phyloP scores from a whole-genome alignment of 2,329 filamentous ascomycete genomes.

The Botryosphaeria dothidea region DNA sequence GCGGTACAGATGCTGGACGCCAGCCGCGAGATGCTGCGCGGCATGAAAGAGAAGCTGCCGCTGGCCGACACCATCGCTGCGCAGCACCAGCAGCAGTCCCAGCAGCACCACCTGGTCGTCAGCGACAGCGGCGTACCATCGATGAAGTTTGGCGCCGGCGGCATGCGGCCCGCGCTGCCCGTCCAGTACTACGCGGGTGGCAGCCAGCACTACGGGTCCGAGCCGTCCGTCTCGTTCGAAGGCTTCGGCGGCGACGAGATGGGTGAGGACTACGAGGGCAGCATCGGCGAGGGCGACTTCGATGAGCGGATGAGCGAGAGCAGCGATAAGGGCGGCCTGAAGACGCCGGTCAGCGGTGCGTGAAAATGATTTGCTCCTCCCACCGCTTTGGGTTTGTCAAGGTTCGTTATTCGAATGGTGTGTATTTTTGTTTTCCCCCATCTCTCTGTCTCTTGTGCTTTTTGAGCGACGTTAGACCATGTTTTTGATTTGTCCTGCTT shows the following conservation, averaged over 20 bases:
- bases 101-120: constrained; percentile 5
- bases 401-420: background rate
- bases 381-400: no score
- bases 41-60: constrained; percentile 46
- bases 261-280: constrained; percentile 9
- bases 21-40: constrained; percentile 44
- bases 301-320: constrained; percentile 8
- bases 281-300: background rate
- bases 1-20: constrained; percentile 49
- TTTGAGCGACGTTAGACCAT: background rate
- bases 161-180: background rate
- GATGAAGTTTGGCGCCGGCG: constrained; percentile 1
- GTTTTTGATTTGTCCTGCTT: background rate
- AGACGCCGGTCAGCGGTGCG: constrained; percentile 11
- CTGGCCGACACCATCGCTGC: background rate
- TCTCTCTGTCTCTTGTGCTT: background rate
- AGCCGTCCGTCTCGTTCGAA: constrained; percentile 11
- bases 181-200: background rate
- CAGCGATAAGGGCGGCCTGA: constrained; percentile 11
- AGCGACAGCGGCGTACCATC: constrained; percentile 14
- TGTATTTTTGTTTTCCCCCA: background rate
- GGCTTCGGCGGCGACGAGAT: constrained; percentile 4
- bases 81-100: background rate
- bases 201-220: constrained; percentile 11
- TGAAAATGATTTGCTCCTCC: background rate